Evolutionary conservation across 1,139 yeast genomes (phyloP).

Genomic region (Candida pseudocylindracea): DNA sequence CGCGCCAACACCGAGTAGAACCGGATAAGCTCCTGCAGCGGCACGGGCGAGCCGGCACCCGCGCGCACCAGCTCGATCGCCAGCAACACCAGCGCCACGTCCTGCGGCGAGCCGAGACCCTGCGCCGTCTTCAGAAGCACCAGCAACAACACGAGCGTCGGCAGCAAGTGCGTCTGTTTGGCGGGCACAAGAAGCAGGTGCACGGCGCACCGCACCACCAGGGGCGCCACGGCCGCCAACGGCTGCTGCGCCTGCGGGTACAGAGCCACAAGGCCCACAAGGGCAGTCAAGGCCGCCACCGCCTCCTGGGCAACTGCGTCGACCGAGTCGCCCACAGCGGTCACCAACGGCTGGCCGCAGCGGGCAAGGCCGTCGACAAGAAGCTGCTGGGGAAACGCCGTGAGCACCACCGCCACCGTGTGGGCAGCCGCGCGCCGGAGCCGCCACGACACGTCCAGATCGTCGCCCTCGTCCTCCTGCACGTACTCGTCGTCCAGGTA

Average conservation of each 20-base stretch:
- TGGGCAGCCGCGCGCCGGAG: background rate
- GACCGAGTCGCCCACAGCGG: conserved; percentile 11
- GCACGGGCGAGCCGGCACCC: too few relatives aligned
- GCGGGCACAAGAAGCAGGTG: too few relatives aligned
- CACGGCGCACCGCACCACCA: too few relatives aligned
- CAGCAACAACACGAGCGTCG: background rate
- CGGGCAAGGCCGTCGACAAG: background rate
- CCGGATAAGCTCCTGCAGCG: too few relatives aligned
- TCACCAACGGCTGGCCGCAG: conserved; percentile 1
- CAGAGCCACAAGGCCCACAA: background rate
- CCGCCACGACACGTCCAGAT: conserved; percentile 23
- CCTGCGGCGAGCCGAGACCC: too few relatives aligned
- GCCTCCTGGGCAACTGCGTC: background rate
- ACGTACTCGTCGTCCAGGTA: conserved; percentile 19
- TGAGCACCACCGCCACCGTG: background rate
- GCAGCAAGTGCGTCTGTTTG: too few relatives aligned
- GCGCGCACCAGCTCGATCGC: too few relatives aligned
- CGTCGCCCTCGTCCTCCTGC: conserved; percentile 9
- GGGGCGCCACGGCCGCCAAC: too few relatives aligned
- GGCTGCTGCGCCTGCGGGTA: background rate
- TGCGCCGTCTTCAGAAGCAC: background rate
- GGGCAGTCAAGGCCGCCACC: background rate
- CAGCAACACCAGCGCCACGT: too few relatives aligned
- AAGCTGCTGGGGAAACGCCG: background rate
- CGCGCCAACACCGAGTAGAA: too few relatives aligned